Percentiles rank a stretch among this genome's conserved stretches.
These are phyloP conservation scores for Leccinum angustisporum DNA, from an alignment of 1,284 basidiomycete species.

Conservation along the genomic window DNA sequence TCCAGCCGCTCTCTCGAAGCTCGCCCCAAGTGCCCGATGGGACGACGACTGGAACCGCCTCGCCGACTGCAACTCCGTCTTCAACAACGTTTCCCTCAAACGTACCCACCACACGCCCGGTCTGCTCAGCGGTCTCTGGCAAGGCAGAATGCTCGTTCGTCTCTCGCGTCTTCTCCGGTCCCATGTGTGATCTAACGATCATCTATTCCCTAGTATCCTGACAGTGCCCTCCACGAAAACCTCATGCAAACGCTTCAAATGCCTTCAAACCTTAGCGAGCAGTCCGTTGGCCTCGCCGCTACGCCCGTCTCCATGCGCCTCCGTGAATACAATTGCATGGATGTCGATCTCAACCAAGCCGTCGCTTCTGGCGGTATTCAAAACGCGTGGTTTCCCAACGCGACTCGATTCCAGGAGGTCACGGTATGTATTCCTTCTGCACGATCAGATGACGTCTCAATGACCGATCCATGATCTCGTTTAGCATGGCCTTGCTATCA, in stretches of 20 bases:
- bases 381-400: conserved; percentile 54
- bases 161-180: background rate
- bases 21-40: conserved; percentile 27
- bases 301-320: conserved; percentile 56
- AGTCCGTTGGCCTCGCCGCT: conserved; percentile 36
- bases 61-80: conserved; percentile 8
- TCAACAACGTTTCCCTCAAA: conserved; percentile 38
- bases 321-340: conserved; percentile 53
- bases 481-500: conserved; percentile 27
- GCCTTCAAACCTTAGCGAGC: conserved; percentile 39
- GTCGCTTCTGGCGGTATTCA: conserved; percentile 44
- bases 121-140: conserved; percentile 54
- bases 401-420: conserved; percentile 27
- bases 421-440: conserved; percentile 25
- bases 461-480: background rate
- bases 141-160: conserved; percentile 54
- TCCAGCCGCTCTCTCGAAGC: conserved; percentile 22
- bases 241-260: conserved; percentile 34
- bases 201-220: conserved; percentile 32
- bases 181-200: conserved; percentile 13
- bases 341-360: conserved; percentile 36
- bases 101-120: conserved; percentile 52
- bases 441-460: conserved; percentile 2
- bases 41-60: too few relatives aligned
- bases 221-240: conserved; percentile 33